Evolutionary conservation across 2,329 filamentous ascomycete genomes (phyloP).

Genomic region (Hymenoscyphus infarciens): DNA sequence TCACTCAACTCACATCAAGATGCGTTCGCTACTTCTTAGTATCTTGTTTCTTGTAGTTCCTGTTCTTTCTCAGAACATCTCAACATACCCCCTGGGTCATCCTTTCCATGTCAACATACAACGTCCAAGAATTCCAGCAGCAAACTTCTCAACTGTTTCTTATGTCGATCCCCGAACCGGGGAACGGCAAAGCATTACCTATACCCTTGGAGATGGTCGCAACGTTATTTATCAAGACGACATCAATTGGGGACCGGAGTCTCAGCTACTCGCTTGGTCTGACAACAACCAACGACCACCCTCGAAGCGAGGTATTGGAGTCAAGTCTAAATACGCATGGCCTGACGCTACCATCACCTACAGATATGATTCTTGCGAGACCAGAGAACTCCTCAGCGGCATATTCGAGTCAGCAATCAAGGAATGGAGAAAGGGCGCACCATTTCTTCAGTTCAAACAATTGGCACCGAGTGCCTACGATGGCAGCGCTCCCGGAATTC

Average conservation of each 20-base stretch:
- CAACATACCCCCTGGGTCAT: constrained; percentile 6
- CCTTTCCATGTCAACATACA: neutral
- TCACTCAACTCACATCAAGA: too few species aligned
- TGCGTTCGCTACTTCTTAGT: too few species aligned
- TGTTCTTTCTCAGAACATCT: constrained; percentile 2
- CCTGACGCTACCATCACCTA: constrained; percentile 7
- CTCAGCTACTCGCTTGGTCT: constrained; percentile 7
- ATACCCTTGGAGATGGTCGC: neutral
- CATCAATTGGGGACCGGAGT: constrained; percentile 8
- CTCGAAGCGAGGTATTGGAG: constrained; percentile 4
- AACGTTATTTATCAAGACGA: constrained; percentile 10
- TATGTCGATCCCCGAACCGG: constrained; percentile 5
- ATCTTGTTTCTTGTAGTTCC: too few species aligned
- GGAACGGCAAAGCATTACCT: constrained; percentile 5
- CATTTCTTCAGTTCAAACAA: constrained; percentile 6
- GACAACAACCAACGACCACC: constrained; percentile 1
- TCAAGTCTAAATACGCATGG: constrained; percentile 6
- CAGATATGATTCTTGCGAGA: constrained; percentile 10
- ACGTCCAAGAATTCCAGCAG: constrained; percentile 5
- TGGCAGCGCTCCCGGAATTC: constrained; percentile 4
- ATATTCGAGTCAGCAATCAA: constrained; percentile 7
- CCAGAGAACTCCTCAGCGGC: neutral
- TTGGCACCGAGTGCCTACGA: constrained; percentile 6
- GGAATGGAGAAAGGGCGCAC: constrained; percentile 6
- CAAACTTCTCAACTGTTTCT: constrained; percentile 6